Conservation (phyloP, 2,329 filamentous ascomycete genomes). For the Sarocladium brachiariae region DNA sequence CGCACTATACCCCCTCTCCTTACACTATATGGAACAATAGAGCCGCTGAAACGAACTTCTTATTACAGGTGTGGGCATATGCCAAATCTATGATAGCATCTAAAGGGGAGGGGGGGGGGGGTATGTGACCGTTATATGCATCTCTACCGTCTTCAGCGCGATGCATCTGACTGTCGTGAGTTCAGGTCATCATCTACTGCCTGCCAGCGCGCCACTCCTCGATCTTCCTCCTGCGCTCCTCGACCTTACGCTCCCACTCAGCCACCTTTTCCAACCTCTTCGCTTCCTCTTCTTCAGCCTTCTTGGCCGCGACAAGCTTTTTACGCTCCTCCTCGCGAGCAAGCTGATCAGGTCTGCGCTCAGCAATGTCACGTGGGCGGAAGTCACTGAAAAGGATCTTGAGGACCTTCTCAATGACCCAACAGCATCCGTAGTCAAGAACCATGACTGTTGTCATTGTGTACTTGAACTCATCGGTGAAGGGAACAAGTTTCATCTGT, state of each 20-base stretch:
- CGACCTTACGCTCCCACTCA: constrained; percentile 52
- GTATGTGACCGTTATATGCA: too few species aligned
- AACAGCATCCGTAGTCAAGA: constrained; percentile 81
- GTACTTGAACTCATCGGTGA: constrained; percentile 79
- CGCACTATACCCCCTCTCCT: too few species aligned
- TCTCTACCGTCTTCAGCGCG: too few species aligned
- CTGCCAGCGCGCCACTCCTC: constrained; percentile 37
- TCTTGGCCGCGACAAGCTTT: constrained; percentile 44
- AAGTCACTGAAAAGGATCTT: constrained; percentile 88
- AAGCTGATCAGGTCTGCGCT: constrained; percentile 79
- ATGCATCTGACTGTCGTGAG: too few species aligned
- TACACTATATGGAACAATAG: too few species aligned
- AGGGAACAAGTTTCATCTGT: constrained; percentile 86
- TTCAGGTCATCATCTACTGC: too few species aligned
- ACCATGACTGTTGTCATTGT: constrained; percentile 82
- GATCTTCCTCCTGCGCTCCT: constrained; percentile 42
- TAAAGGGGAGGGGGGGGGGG: too few species aligned
- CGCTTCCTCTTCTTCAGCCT: constrained; percentile 43
- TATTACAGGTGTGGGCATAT: background rate
- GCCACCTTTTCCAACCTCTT: constrained; percentile 48
- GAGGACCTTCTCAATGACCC: constrained; percentile 75
- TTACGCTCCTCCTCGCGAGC: constrained; percentile 66
- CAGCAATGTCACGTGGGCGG: constrained; percentile 86
- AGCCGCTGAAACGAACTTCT: too few species aligned
- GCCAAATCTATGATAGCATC: background rate